Evolutionary conservation across 208 protist species (phyloP).

Genomic region (Histomonas meleagridis): DNA sequence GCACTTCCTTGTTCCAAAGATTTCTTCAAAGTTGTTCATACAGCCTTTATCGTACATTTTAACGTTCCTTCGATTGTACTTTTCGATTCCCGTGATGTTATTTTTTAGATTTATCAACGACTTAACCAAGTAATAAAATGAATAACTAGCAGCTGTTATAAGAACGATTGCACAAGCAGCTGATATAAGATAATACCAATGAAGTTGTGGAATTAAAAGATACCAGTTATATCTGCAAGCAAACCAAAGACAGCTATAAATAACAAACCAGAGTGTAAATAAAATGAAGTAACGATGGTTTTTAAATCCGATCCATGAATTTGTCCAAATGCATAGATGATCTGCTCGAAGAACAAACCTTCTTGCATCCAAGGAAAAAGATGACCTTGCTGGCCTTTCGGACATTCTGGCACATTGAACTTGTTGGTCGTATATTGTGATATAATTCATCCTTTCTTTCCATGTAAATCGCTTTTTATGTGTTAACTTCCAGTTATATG

Average conservation of each 20-base stretch:
- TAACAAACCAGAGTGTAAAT: neutral
- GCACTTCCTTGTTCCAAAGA: too few relatives aligned
- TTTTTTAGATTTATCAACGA: too few relatives aligned
- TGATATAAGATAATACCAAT: too few relatives aligned
- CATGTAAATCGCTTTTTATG: neutral
- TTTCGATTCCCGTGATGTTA: too few relatives aligned
- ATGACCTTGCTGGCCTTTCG: neutral
- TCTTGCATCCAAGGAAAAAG: neutral
- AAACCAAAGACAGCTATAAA: neutral
- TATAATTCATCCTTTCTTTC: neutral
- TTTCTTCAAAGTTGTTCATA: too few relatives aligned
- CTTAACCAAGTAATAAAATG: too few relatives aligned
- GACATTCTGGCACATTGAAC: neutral
- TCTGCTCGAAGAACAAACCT: conserved; percentile 22
- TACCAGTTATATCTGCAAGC: neutral
- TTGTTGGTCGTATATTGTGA: neutral
- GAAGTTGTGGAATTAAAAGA: too few relatives aligned
- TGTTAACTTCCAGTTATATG: neutral
- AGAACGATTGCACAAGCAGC: too few relatives aligned
- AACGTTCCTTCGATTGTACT: too few relatives aligned
- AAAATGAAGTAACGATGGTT: neutral
- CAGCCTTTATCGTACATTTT: too few relatives aligned
- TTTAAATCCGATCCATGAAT: neutral
- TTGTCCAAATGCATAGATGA: neutral
- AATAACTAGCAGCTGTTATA: too few relatives aligned